phyloP scores from a whole-genome alignment of 2,329 filamentous ascomycete species.

The Aschersonia sp. region DNA sequence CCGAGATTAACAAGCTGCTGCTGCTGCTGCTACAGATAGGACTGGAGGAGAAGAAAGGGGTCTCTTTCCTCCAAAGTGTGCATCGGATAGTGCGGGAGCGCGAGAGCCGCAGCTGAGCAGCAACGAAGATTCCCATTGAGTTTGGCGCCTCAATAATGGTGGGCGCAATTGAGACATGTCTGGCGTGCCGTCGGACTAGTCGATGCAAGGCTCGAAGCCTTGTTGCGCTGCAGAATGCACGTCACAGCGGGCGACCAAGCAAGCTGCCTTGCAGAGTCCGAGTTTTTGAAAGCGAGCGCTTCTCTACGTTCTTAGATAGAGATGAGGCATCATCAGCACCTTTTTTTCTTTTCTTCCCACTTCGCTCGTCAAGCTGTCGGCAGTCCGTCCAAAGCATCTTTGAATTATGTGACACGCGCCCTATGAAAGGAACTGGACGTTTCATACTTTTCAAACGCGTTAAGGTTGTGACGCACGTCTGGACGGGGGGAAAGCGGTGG shows the following conservation, averaged over 20 bases:
- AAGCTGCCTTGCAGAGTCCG: background rate
- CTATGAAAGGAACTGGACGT: too few species aligned
- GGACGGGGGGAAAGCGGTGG: too few species aligned
- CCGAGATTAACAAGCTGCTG: background rate
- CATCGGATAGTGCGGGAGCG: too few species aligned
- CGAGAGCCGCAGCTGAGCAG: background rate
- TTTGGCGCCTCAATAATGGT: background rate
- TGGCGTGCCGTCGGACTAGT: background rate
- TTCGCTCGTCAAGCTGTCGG: too few species aligned
- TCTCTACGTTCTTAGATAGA: too few species aligned
- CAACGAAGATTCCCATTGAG: background rate
- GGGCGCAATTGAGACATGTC: background rate
- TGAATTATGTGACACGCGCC: too few species aligned
- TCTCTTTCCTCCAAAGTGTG: too few species aligned
- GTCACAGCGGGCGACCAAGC: background rate
- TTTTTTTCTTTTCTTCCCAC: too few species aligned
- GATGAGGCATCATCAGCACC: too few species aligned
- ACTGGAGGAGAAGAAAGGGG: background rate
- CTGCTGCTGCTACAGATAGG: background rate
- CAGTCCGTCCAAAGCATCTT: too few species aligned
- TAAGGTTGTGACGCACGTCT: too few species aligned
- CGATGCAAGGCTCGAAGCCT: background rate
- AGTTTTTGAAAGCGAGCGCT: background rate
- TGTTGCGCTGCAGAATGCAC: background rate
- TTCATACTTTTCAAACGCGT: too few species aligned